Evolutionary conservation across 768 basidiomycete genomes (phyloP), one percentile per base, ranked within the genome.

Genomic region (Leccinellum luteum): DNA sequence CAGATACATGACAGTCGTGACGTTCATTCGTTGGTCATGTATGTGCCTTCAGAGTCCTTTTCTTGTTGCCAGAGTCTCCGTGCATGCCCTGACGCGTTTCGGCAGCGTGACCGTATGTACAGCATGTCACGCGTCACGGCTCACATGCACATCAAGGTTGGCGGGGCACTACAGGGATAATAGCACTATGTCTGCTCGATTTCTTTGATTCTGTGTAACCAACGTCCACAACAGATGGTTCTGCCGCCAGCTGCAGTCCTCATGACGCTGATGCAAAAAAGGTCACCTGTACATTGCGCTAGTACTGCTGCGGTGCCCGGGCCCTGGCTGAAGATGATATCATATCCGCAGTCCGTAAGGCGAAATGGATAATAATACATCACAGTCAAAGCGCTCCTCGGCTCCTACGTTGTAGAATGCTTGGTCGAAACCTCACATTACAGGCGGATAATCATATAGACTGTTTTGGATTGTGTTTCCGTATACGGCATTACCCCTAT

Each of bases 401-500:
- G 47, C 41, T 14, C n/a, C 31, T 23, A 21, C 7, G 14, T 21
- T n/a, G n/a, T 27, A 41, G 25, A n/a, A 17, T 23, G 43, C 6
- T 34, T 30, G 4, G 34, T n/a, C 15, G 34, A 58, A 15, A 23
- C n/a, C 3, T 30, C 9, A 34, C 31, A 9, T 17, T 41, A n/a
- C n/a, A 44, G 15, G 44, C 48, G 44, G 61, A 51, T 63, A 48
- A 63, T 64, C 56, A 32, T 27, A 21, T 34, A 17, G n/a, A 48
- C 62, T 32, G 41, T 45, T 64, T 56, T 51, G 10, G 45, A 41
- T 32, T 25, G 9, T 25, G 35, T 51, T 62, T 25, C 65, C 55
- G 60, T 51, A 66, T 34, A 51, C 34, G 56, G 56, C 14, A 52
- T 52, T 17, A n/a, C 64, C 61, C 66, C 66, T 66, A 34, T 51